These are phyloP conservation scores for Nepenthes gracilis DNA, from an alignment of 148 eudicot genomes.

Conservation along the genomic window DNA sequence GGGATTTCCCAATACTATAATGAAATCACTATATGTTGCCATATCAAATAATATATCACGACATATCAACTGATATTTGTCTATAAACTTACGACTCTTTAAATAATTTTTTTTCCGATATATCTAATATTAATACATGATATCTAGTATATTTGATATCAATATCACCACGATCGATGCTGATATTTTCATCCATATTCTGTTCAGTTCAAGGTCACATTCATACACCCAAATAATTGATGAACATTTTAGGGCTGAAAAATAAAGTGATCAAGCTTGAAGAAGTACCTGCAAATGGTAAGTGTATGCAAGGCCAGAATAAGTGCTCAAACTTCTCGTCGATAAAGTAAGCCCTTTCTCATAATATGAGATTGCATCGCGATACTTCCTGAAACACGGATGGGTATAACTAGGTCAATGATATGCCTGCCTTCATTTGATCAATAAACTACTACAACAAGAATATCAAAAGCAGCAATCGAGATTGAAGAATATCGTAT, in stretches of 20 bases:
- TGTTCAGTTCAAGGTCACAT: no score
- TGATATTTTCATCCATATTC: no score
- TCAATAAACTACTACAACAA: not conserved
- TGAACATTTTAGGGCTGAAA: not conserved
- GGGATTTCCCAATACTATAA: no score
- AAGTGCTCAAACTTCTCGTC: conserved; percentile 83
- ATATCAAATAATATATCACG: no score
- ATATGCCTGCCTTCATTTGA: not conserved
- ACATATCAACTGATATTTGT: no score
- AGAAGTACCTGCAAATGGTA: conserved; percentile 74
- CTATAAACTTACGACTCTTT: no score
- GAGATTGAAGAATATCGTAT: not conserved
- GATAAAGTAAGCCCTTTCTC: conserved; percentile 90
- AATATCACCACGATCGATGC: no score
- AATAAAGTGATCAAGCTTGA: not conserved
- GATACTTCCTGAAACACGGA: conserved; percentile 50
- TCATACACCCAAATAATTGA: not conserved
- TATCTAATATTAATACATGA: no score
- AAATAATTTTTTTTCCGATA: no score
- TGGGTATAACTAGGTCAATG: not conserved
- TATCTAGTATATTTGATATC: no score
- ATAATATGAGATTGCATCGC: conserved; percentile 68
- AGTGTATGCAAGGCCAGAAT: conserved; percentile 98
- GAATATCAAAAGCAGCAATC: not conserved
- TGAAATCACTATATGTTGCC: no score